Base-by-base conservation (phyloP, 139 green algal species). In the Chlamydomonas sp. region DNA sequence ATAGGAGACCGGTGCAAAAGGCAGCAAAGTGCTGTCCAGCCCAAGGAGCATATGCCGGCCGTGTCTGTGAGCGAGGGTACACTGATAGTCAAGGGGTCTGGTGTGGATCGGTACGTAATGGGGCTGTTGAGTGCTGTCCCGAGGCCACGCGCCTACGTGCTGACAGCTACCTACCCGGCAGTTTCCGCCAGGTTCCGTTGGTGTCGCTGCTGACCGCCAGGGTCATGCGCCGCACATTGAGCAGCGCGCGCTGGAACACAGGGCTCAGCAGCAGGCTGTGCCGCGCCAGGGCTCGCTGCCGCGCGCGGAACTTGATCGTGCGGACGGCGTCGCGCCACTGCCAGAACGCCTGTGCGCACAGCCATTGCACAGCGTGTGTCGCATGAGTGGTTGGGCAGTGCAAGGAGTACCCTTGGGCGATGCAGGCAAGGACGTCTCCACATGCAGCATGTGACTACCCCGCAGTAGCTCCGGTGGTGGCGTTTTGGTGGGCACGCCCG, bases 221-320 rank as follows among this genome's bases (percentile, higher is more conserved):
- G 1, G 90, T 89, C 87, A 93, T 90, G 84, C 87, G 87, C 9
- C 90, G 87, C 12, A 93, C 78, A 31, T 89, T 78, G 57, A 89
- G 63, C 84, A 93, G 76, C 49, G 90, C 79, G 12, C 78, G 75
- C n/a, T 89, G 68, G 81, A 91, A 93, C 58, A 75, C 85, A 59
- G 87, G 87, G 18, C 84, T 91, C 31, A 89, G 83, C 69, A 88
- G 8, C 49, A 91, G 77, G 77, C 87, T 62, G 58, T 83, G 3
- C 31, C 85, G 68, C 3, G 57, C 63, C 16, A 91, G 83, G 61
- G 20, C 5, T 67, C 76, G 71, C 83, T 88, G 83, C 83, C 83
- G 83, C 6, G 83, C 83, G 49, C 74, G 73, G 83, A 82, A 88
- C 74, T 88, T 88, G 49, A 88, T 62, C 73, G 31, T 61, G 5